Base-by-base conservation (phyloP, 108 stramenopile species). In the Discostella pseudostelligera region DNA sequence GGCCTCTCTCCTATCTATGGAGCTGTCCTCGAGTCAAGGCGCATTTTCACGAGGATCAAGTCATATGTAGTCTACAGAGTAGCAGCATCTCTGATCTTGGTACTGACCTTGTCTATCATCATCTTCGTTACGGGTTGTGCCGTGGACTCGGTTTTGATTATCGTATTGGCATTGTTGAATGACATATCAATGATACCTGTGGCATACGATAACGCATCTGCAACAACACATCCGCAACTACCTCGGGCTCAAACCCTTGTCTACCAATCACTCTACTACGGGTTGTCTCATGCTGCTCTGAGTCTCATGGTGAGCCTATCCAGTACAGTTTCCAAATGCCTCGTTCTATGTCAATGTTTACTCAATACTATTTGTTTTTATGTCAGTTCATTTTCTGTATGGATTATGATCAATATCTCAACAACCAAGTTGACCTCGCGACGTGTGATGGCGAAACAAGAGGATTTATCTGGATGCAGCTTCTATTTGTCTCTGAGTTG, bases 131-230 rank as follows among this genome's bases (percentile, higher is more conserved):
- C 76, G 21, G 77, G 86, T n/a, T 87, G 90, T 65, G 78, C 87
- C 36, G 87, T 96, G 16, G 73, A 93, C 51, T 77, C 87, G 20
- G 65, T 96, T 19, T 51, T 82, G 36, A 61, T 94, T 32, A 93
- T 96, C 62, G 76, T 92, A 12, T 69, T 93, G 59, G 91, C 96
- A 6, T 62, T 94, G 16, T 64, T 95, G 20, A 96, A 96, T 81
- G 93, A 96, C 64, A 82, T 91, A 21, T 76, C 67, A 6, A 88
- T 85, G 85, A 89, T 95, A 56, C 85, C 90, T 22, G 92, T 96
- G 25, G 89, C 88, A 7, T 87, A 93, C 56, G 94, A 96, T 75
- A 81, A 89, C 63, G 87, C 86, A 36, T 39, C 60, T n/a, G 88
- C 89, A 9, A 84, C 85, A 6, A 63, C 70, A 10, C 81, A 74